phyloP scores from a whole-genome alignment of 306 rosid genomes.

The Pyrus communis region DNA sequence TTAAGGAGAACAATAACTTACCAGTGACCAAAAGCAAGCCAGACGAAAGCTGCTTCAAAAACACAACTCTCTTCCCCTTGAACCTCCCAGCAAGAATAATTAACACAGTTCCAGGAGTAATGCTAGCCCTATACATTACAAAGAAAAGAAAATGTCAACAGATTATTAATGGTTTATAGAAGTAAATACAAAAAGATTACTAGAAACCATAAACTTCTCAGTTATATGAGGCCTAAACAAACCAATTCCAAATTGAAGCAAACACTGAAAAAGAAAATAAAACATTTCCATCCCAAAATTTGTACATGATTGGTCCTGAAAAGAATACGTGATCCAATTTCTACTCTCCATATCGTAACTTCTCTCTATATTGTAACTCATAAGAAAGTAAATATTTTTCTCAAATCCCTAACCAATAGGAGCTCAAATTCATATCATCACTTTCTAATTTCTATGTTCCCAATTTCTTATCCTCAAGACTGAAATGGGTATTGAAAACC shows the following conservation, averaged over 20 bases:
- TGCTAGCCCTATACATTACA: constrained; percentile 37
- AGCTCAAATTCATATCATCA: neutral
- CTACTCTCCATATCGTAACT: neutral
- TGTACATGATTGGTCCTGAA: neutral
- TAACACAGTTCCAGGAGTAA: constrained; percentile 58
- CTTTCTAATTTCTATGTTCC: neutral
- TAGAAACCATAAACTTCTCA: neutral
- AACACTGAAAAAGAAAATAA: neutral
- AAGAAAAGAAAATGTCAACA: neutral
- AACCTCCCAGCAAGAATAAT: constrained; percentile 68
- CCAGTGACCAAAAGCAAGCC: constrained; percentile 72
- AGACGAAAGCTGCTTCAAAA: constrained; percentile 65
- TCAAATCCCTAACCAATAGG: neutral
- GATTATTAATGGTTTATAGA: neutral
- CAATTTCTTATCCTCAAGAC: neutral
- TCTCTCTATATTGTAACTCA: neutral
- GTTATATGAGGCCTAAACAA: neutral
- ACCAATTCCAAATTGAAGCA: neutral
- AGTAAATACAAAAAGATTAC: neutral
- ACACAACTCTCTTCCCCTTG: constrained; percentile 67
- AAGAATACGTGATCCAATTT: neutral
- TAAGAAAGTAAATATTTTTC: neutral
- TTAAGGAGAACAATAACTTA: constrained; percentile 7
- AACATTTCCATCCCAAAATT: neutral
- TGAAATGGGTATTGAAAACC: neutral